phyloP scores from a whole-genome alignment of 352 stramenopile genomes.

The Phytophthora quininea region DNA sequence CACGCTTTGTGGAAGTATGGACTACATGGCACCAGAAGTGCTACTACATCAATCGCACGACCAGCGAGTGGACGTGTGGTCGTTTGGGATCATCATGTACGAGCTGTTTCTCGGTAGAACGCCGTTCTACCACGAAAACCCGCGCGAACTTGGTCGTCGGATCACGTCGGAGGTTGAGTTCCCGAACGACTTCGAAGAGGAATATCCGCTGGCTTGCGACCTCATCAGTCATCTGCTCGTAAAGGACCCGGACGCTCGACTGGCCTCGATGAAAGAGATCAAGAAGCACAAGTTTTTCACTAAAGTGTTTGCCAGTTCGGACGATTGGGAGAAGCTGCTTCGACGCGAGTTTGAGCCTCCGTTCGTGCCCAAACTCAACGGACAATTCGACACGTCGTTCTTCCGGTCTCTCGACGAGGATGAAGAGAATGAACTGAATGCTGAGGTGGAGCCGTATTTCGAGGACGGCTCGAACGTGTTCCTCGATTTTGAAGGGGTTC shows the following conservation, averaged over 20 bases:
- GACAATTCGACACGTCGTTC: constrained; percentile 75
- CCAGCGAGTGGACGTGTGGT: constrained; percentile 69
- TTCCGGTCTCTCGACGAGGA: constrained; percentile 63
- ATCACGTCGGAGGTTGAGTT: constrained; percentile 76
- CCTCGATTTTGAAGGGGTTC: constrained; percentile 44
- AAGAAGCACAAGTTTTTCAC: constrained; percentile 71
- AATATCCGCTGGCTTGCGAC: constrained; percentile 41
- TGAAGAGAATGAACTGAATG: constrained; percentile 59
- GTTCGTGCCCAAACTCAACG: constrained; percentile 70
- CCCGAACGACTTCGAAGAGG: constrained; percentile 51
- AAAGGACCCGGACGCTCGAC: constrained; percentile 55
- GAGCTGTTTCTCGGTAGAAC: constrained; percentile 64
- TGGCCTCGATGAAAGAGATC: constrained; percentile 52
- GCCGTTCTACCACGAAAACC: constrained; percentile 90
- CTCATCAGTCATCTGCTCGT: constrained; percentile 65
- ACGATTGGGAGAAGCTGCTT: constrained; percentile 52
- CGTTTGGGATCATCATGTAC: constrained; percentile 81
- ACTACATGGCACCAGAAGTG: constrained; percentile 84
- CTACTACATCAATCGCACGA: constrained; percentile 65
- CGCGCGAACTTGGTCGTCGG: constrained; percentile 67
- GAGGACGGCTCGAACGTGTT: constrained; percentile 77
- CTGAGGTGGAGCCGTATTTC: constrained; percentile 60
- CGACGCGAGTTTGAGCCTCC: constrained; percentile 49
- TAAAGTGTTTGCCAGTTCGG: constrained; percentile 33
- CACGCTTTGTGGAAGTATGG: constrained; percentile 78